These are phyloP conservation scores for Debaryomyces robertsiae DNA, from an alignment of 1,139 yeast species.

Conservation along the genomic window DNA sequence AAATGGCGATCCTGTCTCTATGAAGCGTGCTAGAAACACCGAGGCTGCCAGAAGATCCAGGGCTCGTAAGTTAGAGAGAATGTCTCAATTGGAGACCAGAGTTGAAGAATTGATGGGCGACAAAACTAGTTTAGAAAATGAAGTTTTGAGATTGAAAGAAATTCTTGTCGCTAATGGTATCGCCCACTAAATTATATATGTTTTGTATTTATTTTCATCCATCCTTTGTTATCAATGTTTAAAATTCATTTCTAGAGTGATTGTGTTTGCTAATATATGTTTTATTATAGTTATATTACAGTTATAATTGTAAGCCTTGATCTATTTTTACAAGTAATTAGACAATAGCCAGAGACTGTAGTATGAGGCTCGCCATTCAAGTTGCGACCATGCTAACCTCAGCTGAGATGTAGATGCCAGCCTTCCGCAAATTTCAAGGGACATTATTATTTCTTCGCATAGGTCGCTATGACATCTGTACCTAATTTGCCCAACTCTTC, in stretches of 20 bases:
- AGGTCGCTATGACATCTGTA: constrained; percentile 28
- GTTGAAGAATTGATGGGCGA: constrained; percentile 64
- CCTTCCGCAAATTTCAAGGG: not conserved
- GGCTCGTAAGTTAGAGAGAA: constrained; percentile 88
- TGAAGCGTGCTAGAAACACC: constrained; percentile 92
- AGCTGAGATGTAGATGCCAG: not conserved
- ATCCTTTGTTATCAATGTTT: constrained; percentile 2
- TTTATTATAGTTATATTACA: constrained; percentile 5
- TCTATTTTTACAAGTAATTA: too few species aligned
- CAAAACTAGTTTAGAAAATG: constrained; percentile 59
- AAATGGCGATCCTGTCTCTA: constrained; percentile 62
- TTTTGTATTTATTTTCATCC: constrained; percentile 6
- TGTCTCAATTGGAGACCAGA: constrained; percentile 76
- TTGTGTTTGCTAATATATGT: not conserved
- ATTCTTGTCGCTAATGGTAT: constrained; percentile 38
- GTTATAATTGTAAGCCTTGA: not conserved
- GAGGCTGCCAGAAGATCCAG: constrained; percentile 97
- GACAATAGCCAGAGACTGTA: too few species aligned
- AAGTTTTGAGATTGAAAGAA: constrained; percentile 57
- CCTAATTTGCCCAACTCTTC: constrained; percentile 25
- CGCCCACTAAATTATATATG: constrained; percentile 18
- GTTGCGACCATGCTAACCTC: too few species aligned
- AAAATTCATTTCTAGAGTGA: constrained; percentile 1
- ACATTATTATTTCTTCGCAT: constrained; percentile 38
- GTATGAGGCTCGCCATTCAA: too few species aligned